Evolutionary conservation across 805 yeast genomes (phyloP).

Genomic region (Kodamaea sagamina): DNA sequence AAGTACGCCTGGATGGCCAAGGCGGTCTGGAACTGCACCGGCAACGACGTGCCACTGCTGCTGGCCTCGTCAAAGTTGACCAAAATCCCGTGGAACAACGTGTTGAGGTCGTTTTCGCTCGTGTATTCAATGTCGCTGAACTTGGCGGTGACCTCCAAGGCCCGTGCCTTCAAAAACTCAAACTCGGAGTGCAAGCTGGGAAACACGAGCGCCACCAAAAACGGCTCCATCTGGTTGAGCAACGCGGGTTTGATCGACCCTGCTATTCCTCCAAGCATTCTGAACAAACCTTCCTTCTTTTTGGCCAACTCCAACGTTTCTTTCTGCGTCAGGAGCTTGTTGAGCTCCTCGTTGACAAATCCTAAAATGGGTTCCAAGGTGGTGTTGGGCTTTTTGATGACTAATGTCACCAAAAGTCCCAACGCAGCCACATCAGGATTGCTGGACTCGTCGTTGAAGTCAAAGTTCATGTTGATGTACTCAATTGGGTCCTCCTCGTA

Average conservation of each 20-base stretch:
- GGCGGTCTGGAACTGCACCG: conserved; percentile 83
- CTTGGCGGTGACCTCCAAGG: conserved; percentile 64
- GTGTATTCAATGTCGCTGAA: conserved; percentile 63
- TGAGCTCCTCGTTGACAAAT: conserved; percentile 56
- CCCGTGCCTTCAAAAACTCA: conserved; percentile 74
- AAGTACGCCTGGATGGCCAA: conserved; percentile 81
- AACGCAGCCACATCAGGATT: conserved; percentile 82
- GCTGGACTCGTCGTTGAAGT: conserved; percentile 52
- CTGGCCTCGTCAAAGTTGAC: conserved; percentile 26
- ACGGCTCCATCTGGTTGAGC: conserved; percentile 63
- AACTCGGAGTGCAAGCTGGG: conserved; percentile 67
- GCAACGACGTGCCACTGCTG: conserved; percentile 44
- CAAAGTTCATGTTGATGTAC: conserved; percentile 71
- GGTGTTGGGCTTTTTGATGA: conserved; percentile 61
- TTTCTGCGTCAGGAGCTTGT: conserved; percentile 28
- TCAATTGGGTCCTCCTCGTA: conserved; percentile 89
- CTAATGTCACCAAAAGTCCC: conserved; percentile 69
- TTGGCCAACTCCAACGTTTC: conserved; percentile 53
- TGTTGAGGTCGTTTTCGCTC: conserved; percentile 23
- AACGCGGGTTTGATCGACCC: conserved; percentile 64
- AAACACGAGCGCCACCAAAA: conserved; percentile 62
- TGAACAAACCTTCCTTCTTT: conserved; percentile 74
- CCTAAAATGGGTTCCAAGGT: conserved; percentile 62
- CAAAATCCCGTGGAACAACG: conserved; percentile 38
- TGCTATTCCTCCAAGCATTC: conserved; percentile 75